A percentile compares a stretch with the other conserved stretches of the same genome.
Conservation (phyloP, 805 yeast species). For the Candida chilensis region DNA sequence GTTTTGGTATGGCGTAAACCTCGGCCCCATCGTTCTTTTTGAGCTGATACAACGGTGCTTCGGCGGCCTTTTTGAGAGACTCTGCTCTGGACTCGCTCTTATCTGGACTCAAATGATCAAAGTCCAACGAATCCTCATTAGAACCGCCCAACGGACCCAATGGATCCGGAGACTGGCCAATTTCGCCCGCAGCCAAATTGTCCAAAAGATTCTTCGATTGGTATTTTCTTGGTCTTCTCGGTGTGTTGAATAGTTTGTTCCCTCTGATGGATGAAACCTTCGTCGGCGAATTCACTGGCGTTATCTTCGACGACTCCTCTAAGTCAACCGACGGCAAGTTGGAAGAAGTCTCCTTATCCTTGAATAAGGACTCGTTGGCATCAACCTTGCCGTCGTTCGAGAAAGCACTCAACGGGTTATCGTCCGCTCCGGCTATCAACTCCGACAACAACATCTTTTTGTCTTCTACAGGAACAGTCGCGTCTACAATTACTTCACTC, state of each 20-base stretch:
- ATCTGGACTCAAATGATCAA: background rate
- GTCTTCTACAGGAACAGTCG: slow-evolving; percentile 2
- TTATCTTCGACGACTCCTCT: background rate
- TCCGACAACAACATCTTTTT: slow-evolving; percentile 1
- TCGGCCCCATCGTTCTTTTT: slow-evolving; percentile 9
- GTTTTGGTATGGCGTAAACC: slow-evolving; percentile 3
- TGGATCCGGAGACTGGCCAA: slow-evolving; percentile 6
- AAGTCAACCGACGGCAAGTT: slow-evolving; percentile 14
- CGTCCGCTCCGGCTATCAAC: slow-evolving; percentile 7
- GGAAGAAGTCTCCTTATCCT: slow-evolving; percentile 20
- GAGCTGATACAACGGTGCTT: slow-evolving; percentile 47
- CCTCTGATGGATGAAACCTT: background rate
- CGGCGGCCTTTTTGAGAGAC: slow-evolving; percentile 30
- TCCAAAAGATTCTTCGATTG: slow-evolving; percentile 15
- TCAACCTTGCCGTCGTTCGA: slow-evolving; percentile 9
- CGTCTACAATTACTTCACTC: slow-evolving; percentile 35
- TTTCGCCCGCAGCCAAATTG: slow-evolving; percentile 2
- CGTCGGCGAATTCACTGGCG: background rate
- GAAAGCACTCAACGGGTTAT: slow-evolving; percentile 4
- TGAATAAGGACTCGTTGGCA: slow-evolving; percentile 18
- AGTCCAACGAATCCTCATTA: slow-evolving; percentile 5
- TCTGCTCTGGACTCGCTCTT: slow-evolving; percentile 15
- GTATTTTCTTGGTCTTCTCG: slow-evolving; percentile 19
- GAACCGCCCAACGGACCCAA: slow-evolving; percentile 18
- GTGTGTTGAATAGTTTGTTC: slow-evolving; percentile 8